Base-by-base conservation (phyloP, 2,329 filamentous ascomycete genomes). In the Cladorrhinum sp. region DNA sequence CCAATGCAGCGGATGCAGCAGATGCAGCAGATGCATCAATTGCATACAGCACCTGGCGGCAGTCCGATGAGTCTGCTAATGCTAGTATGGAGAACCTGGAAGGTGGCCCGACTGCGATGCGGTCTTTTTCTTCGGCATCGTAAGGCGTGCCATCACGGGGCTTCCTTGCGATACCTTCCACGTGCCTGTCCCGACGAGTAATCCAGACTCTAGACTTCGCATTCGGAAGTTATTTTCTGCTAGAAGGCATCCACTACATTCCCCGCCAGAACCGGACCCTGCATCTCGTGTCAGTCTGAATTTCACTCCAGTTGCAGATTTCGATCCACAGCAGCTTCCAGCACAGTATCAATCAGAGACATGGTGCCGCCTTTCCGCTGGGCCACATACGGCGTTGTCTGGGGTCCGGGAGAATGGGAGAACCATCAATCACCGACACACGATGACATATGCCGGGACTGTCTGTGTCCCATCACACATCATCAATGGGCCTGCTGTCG, bases 301-400 rank as follows among this genome's bases (percentile, higher is more conserved):
- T 18, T 20, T 45, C 41, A 18, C 41, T 45, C 41, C 41, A 45
- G 41, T 18, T 10, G 16, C 18, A 13, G 36, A 29, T 4, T 27
- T 32, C 53, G 53, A 56, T 56, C 53, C 53, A 56, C 53, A 49
- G 22, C 53, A 56, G 53, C 20, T 49, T 41, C 23, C 20, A 13
- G 32, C 36, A 57, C 55, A 32, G 20, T 50, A 48, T 61, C 50
- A 55, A 60, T 59, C 62, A 60, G 48, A 61, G 56, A 58, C 59
- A 60, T 48, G 20, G 51, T n/a, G n/a, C n/a, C n/a, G n/a, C n/a
- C n/a, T n/a, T n/a, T n/a, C n/a, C n/a, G n/a, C n/a, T n/a, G n/a
- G n/a, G n/a, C n/a, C n/a, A n/a, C n/a, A n/a, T n/a, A n/a, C n/a
- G n/a, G n/a, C n/a, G n/a, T n/a, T n/a, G n/a, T n/a, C n/a, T n/a